Conservation (phyloP, 495 filamentous ascomycete genomes). For the Penicillium atrosanguineum region DNA sequence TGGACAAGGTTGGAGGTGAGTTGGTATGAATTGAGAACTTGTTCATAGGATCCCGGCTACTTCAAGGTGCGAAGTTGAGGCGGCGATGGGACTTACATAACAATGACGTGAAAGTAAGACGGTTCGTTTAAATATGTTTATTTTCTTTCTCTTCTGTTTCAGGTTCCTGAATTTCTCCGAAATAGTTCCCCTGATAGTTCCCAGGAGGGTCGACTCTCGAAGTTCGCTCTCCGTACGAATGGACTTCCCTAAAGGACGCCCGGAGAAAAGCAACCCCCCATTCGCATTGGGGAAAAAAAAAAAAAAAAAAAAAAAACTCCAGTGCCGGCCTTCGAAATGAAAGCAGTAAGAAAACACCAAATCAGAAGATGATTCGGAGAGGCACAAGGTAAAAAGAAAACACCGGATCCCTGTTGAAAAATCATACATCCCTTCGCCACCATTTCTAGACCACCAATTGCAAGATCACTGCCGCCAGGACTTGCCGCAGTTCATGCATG, state of each 20-base stretch:
- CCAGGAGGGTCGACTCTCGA: not conserved
- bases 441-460: not conserved
- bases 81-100: slow-evolving; percentile 16
- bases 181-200: not conserved
- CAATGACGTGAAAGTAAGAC: slow-evolving; percentile 9
- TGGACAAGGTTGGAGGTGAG: not conserved
- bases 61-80: not conserved
- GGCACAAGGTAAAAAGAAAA: slow-evolving; percentile 3
- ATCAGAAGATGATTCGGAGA: slow-evolving; percentile 6
- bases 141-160: not conserved
- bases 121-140: not conserved
- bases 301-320: slow-evolving; percentile 16
- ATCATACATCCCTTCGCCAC: slow-evolving; percentile 16
- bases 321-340: slow-evolving; percentile 9
- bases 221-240: not conserved
- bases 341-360: slow-evolving; percentile 13
- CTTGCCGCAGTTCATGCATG: slow-evolving; percentile 52
- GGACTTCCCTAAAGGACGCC: not conserved
- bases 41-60: not conserved
- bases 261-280: not conserved
- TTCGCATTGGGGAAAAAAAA: slow-evolving; percentile 5
- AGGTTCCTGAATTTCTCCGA: not conserved
- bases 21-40: not conserved
- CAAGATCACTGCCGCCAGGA: slow-evolving; percentile 45
- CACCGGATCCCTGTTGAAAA: slow-evolving; percentile 8